Percentiles rank a stretch among this genome's conserved stretches.
Evolutionary conservation across 75 land plant genomes (phyloP).

Genomic region (Selaginella moellendorffii): DNA sequence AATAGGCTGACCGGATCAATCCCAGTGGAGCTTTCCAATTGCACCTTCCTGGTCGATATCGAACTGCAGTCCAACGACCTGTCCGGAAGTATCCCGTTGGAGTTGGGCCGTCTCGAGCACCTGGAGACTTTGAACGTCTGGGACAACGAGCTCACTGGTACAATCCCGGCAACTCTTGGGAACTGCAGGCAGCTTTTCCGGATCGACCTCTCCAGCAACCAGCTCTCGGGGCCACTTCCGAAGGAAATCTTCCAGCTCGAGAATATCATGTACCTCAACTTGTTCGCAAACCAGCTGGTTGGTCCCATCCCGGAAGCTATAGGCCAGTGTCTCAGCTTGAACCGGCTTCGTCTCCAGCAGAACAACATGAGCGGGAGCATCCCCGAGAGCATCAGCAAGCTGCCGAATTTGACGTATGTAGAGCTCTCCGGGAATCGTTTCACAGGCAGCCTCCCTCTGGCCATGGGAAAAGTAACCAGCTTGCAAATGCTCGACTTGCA

Average conservation of each 20-base stretch:
- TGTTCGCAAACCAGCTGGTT: neutral
- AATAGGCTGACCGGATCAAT: neutral
- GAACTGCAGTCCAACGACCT: slow-evolving; percentile 6
- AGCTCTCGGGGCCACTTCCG: neutral
- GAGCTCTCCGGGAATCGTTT: neutral
- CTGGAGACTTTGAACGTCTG: slow-evolving; percentile 1
- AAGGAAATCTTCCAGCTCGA: neutral
- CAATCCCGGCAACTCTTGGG: slow-evolving; percentile 34
- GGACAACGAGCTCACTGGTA: neutral
- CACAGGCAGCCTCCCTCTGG: slow-evolving; percentile 25
- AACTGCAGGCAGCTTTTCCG: slow-evolving; percentile 1
- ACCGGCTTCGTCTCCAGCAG: neutral
- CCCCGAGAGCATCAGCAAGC: neutral
- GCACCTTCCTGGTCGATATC: neutral
- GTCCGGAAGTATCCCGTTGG: neutral
- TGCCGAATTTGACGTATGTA: neutral
- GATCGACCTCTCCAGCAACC: slow-evolving; percentile 5
- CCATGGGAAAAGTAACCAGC: slow-evolving; percentile 28
- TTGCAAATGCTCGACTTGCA: slow-evolving; percentile 36
- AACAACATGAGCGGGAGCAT: neutral
- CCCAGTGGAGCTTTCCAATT: neutral
- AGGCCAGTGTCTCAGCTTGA: neutral
- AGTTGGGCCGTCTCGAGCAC: neutral
- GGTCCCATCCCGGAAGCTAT: neutral
- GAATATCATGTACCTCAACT: neutral